phyloP scores from a whole-genome alignment of 202 grass and related monocot species.

The Schoenoplectus tabernaemontani region DNA sequence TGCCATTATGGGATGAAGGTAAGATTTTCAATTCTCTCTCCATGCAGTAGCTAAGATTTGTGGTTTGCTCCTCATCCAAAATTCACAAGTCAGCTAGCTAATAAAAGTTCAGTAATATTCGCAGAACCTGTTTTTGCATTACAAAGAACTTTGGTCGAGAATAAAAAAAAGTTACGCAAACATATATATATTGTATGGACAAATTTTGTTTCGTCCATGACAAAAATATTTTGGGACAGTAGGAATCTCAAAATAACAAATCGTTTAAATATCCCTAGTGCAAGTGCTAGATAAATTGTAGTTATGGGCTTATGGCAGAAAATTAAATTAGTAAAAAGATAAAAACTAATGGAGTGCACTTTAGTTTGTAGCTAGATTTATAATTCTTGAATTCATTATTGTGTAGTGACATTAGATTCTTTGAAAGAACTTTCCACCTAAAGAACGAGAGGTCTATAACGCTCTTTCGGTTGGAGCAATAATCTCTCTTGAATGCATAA shows the following conservation, averaged over 20 bases:
- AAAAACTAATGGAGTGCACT: background rate
- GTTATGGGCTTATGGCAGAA: background rate
- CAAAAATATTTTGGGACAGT: background rate
- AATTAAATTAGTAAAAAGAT: background rate
- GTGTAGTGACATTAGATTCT: background rate
- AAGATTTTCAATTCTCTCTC: slow-evolving; percentile 1
- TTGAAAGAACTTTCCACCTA: background rate
- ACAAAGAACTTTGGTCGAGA: background rate
- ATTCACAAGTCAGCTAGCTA: too few species aligned
- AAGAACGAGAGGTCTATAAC: background rate
- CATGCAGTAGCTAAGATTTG: background rate
- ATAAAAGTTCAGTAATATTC: background rate
- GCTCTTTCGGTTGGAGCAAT: slow-evolving; percentile 3
- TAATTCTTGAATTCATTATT: background rate
- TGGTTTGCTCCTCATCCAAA: background rate
- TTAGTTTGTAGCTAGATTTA: background rate
- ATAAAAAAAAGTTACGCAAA: background rate
- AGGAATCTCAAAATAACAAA: background rate
- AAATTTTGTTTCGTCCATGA: background rate
- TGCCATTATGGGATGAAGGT: slow-evolving; percentile 81
- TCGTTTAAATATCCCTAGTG: background rate
- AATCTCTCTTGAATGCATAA: slow-evolving; percentile 1
- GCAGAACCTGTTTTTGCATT: background rate
- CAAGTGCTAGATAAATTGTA: background rate
- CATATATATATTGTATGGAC: background rate